Percentiles rank a stretch among this genome's conserved stretches.
Conservation (phyloP, 225 moss, liverwort and hornwort genomes). For the Antitrichia curtipendula region DNA sequence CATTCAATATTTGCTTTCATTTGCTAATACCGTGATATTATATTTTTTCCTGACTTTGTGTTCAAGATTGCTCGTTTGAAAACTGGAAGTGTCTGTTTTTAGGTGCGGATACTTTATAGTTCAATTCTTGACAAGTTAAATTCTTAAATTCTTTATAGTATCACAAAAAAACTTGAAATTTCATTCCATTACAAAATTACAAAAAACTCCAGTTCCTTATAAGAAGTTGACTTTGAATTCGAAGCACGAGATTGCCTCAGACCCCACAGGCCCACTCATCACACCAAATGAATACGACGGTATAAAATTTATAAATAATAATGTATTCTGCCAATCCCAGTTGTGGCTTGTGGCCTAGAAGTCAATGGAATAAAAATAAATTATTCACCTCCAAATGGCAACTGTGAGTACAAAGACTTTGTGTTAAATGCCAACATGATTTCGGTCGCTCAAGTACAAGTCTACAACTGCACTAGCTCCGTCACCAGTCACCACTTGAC, state of each 20-base stretch:
- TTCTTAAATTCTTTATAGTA: too few relatives aligned
- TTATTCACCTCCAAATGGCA: neutral
- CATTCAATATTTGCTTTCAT: neutral
- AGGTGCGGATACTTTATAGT: neutral
- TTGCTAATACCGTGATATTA: fast-evolving
- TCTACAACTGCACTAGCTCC: neutral
- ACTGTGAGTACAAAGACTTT: neutral
- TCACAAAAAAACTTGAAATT: neutral
- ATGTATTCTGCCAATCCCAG: neutral
- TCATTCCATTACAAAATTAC: neutral
- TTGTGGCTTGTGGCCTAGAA: neutral
- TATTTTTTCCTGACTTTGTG: fast-evolving
- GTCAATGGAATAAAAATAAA: neutral
- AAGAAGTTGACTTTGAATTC: neutral
- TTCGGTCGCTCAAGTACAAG: neutral
- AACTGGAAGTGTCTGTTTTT: neutral
- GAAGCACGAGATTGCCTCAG: neutral
- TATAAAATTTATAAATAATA: neutral
- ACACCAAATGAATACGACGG: neutral
- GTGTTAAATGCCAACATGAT: neutral
- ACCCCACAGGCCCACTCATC: neutral
- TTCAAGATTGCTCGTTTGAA: neutral
- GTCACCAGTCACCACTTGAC: neutral
- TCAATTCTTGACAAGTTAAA: neutral
- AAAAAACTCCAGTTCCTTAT: neutral